Evolutionary conservation across 2,329 filamentous ascomycete species (phyloP), one percentile per base, ranked within the genome.

Genomic region (Clarireedia hainanense): DNA sequence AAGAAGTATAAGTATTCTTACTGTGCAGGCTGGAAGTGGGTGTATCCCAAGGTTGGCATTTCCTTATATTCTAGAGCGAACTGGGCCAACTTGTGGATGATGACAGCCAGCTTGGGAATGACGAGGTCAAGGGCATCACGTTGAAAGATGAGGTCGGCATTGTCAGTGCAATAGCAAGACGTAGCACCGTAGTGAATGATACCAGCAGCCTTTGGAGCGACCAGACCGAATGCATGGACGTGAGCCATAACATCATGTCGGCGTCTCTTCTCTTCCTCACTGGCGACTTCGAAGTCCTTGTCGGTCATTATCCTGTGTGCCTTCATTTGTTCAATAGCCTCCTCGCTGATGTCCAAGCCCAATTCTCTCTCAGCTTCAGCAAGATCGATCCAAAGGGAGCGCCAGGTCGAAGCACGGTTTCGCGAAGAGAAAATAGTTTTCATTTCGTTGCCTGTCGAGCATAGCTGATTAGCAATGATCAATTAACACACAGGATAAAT

Each of bases 351-450:
- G 6, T 80, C 75, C 45, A 95, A 80, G 2, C 91, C 91, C 1
- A 95, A 80, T 71, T 91, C 86, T 70, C 84, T 85, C 76, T 96
- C 86, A 9, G 80, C 78, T 76, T 95, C 86, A 24, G 91, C 91
- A 10, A 96, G 85, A 73, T 80, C 84, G 46, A 92, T 75, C 91
- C 91, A 96, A 17, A 96, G 62, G 80, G 82, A 53, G 65, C 65
- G 46, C 66, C 63, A 61, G 80, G 76, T 24, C 73, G 75, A 2
- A 75, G 54, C 52, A 17, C 67, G 80, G 53, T 83, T 85, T 45
- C 89, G 82, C 57, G 85, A 82, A 64, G 84, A 86, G 77, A 96
- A 96, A 59, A 96, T 81, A 61, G 80, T 78, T 65, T 85, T 80
- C 87, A 94, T 91, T 73, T 88, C 86, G 6, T 55, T 54, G 58